phyloP scores from a whole-genome alignment of 768 basidiomycete genomes.

The Solioccasus polychromus region DNA sequence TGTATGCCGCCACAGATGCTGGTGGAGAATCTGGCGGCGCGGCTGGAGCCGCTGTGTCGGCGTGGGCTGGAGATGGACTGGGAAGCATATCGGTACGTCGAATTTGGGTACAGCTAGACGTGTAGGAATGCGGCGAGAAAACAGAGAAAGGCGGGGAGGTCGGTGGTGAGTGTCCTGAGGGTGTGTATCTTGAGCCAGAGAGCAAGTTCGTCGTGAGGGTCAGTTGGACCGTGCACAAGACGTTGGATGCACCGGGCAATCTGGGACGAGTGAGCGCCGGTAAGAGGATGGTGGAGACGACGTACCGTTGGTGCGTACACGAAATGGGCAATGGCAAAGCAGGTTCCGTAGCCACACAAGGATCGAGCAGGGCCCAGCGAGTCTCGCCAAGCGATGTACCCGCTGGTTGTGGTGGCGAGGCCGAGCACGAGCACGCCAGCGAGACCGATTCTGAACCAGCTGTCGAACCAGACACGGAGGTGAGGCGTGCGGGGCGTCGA shows the following conservation, averaged over 20 bases:
- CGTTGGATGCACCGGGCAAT: constrained; percentile 1
- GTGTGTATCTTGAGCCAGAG: constrained; percentile 1
- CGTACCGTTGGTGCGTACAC: constrained; percentile 1
- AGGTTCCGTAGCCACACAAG: constrained; percentile 3
- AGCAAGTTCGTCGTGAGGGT: neutral
- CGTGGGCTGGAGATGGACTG: constrained; percentile 22
- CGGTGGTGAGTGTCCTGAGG: constrained; percentile 1
- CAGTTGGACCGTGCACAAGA: neutral
- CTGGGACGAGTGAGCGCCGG: too few relatives aligned
- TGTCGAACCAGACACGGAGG: too few relatives aligned
- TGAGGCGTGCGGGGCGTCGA: too few relatives aligned
- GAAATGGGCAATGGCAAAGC: constrained; percentile 8
- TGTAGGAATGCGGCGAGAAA: constrained; percentile 3
- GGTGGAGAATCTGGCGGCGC: constrained; percentile 16
- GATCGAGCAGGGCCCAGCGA: too few relatives aligned
- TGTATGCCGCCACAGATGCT: constrained; percentile 11
- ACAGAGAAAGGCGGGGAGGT: constrained; percentile 3
- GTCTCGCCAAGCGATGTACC: too few relatives aligned
- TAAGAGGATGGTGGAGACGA: too few relatives aligned
- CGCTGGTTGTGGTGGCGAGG: too few relatives aligned
- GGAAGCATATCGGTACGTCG: constrained; percentile 19
- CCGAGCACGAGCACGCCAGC: too few relatives aligned
- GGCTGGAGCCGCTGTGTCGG: constrained; percentile 19
- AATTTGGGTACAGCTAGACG: constrained; percentile 18
- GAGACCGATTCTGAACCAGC: too few relatives aligned